A percentile compares a stretch with the other conserved stretches of the same genome.
Evolutionary conservation across 345 rosid species (phyloP).

Genomic region (Ricinus communis): DNA sequence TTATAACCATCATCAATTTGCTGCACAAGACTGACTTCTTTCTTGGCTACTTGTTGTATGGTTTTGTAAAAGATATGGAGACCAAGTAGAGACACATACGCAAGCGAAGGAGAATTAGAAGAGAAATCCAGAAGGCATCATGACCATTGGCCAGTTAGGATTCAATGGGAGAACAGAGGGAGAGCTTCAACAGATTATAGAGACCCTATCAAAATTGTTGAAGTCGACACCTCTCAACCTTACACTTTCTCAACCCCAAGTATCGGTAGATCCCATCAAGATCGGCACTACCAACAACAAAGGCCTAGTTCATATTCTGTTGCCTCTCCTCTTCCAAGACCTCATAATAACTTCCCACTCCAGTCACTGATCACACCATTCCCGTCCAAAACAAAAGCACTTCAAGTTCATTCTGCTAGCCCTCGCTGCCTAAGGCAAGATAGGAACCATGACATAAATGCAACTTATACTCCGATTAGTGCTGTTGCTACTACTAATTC

Average conservation of each 20-base stretch:
- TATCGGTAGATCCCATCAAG: not conserved
- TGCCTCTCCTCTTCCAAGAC: constrained; percentile 29
- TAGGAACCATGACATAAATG: not conserved
- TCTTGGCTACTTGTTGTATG: not conserved
- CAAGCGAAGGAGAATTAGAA: constrained; percentile 50
- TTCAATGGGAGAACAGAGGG: constrained; percentile 28
- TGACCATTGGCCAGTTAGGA: constrained; percentile 36
- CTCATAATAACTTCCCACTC: not conserved
- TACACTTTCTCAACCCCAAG: constrained; percentile 6
- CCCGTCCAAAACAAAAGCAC: constrained; percentile 25
- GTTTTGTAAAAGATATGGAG: constrained; percentile 45
- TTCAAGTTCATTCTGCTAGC: constrained; percentile 33
- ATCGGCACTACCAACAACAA: constrained; percentile 5
- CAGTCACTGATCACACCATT: constrained; percentile 23
- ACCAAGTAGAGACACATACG: constrained; percentile 37
- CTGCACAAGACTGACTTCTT: not conserved
- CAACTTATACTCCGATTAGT: not conserved
- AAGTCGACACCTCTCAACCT: constrained; percentile 21
- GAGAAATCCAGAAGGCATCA: constrained; percentile 30
- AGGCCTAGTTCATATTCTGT: constrained; percentile 29
- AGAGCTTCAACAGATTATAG: not conserved
- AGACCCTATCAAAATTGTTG: constrained; percentile 17
- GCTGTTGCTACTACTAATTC: not conserved
- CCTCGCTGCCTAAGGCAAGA: constrained; percentile 1
- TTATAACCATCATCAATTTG: not conserved